Evolutionary conservation across 1,284 basidiomycete genomes (phyloP).

Genomic region (Fomes fomentarius): DNA sequence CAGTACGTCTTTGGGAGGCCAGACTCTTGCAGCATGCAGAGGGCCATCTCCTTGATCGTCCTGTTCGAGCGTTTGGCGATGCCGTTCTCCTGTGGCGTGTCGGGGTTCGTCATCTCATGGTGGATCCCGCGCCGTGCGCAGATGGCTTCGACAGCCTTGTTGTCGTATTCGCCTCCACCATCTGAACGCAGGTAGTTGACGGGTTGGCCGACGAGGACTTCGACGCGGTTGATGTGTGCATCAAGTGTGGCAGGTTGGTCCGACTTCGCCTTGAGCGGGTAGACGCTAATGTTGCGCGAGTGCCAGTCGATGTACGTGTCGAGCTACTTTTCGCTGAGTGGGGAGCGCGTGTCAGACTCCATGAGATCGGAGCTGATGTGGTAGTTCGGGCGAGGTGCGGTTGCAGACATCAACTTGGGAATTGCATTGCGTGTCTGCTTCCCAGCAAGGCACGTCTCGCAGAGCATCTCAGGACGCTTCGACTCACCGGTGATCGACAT

Average conservation of each 20-base stretch:
- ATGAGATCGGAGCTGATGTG: slow-evolving; percentile 18
- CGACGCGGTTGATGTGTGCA: slow-evolving; percentile 5
- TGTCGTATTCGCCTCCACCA: no score
- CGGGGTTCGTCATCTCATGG: no score
- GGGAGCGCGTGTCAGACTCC: slow-evolving; percentile 3
- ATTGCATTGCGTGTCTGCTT: slow-evolving; percentile 20
- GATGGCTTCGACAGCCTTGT: no score
- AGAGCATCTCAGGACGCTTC: not conserved
- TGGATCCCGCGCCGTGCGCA: no score
- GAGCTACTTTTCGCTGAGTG: slow-evolving; percentile 13
- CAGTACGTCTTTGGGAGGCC: no score
- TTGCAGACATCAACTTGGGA: not conserved
- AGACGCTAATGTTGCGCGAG: slow-evolving; percentile 7
- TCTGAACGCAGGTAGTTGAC: no score
- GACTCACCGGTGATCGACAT: slow-evolving; percentile 13
- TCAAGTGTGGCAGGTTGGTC: slow-evolving; percentile 5
- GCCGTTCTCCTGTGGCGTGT: no score
- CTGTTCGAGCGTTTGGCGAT: no score
- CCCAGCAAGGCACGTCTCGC: slow-evolving; percentile 17
- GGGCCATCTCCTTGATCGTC: no score
- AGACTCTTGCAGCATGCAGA: no score
- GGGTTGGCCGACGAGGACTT: slow-evolving; percentile 41
- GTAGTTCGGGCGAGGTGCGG: not conserved
- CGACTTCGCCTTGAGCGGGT: slow-evolving; percentile 17
- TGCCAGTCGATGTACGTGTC: slow-evolving; percentile 14